phyloP scores from a whole-genome alignment of 192 early-diverging fungal genomes.

The Dissophora globulifera region DNA sequence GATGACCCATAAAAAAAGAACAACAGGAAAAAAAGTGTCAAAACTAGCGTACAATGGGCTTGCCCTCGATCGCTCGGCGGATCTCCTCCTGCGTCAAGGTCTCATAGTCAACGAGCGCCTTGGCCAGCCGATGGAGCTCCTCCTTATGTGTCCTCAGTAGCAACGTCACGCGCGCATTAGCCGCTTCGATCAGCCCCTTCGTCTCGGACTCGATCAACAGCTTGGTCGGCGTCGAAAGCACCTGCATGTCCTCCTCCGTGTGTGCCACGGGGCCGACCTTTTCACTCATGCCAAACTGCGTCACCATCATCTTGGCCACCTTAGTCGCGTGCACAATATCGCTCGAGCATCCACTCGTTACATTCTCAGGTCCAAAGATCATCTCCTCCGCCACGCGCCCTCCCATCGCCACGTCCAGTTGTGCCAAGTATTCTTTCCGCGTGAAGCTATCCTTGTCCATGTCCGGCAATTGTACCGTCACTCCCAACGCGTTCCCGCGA shows the following conservation, averaged over 20 bases:
- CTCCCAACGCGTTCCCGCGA: slow-evolving; percentile 85
- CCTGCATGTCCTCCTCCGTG: slow-evolving; percentile 77
- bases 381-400: slow-evolving; percentile 98
- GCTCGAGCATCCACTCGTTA: slow-evolving; percentile 92
- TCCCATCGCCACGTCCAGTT: slow-evolving; percentile 97
- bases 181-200: slow-evolving; percentile 77
- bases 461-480: slow-evolving; percentile 94
- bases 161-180: slow-evolving; percentile 75
- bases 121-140: slow-evolving; percentile 90
- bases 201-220: slow-evolving; percentile 88
- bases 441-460: slow-evolving; percentile 85
- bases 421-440: slow-evolving; percentile 84
- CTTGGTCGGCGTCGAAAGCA: slow-evolving; percentile 80
- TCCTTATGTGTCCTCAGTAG: slow-evolving; percentile 82
- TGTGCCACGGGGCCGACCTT: slow-evolving; percentile 88
- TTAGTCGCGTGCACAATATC: slow-evolving; percentile 93
- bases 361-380: slow-evolving; percentile 93
- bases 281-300: slow-evolving; percentile 94
- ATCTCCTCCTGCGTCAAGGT: slow-evolving; percentile 93
- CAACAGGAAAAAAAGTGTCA: too few species aligned
- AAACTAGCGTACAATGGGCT: slow-evolving; percentile 57
- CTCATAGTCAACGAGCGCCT: slow-evolving; percentile 95
- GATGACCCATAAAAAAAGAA: too few species aligned
- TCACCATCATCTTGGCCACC: slow-evolving; percentile 93
- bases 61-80: slow-evolving; percentile 75